A percentile compares a stretch with the other conserved stretches of the same genome.
Conservation (phyloP, 2,329 filamentous ascomycete genomes). For the Pestalotiopsis sp. region DNA sequence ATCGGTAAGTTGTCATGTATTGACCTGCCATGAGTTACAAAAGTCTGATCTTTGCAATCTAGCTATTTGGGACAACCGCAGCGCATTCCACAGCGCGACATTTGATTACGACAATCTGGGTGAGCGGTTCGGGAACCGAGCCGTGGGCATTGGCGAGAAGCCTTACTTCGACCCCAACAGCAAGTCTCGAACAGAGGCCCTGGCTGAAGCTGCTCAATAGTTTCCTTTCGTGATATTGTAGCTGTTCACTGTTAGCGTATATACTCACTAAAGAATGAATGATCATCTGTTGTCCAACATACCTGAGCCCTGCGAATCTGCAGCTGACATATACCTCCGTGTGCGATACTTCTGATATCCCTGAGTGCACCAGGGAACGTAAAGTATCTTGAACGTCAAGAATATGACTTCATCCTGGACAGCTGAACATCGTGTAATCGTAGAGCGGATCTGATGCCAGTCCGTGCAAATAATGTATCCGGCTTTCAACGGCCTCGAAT, state of each 20-base stretch:
- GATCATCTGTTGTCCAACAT: not conserved
- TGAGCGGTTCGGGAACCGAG: slow-evolving; percentile 49
- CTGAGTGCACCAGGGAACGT: too few species aligned
- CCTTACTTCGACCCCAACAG: slow-evolving; percentile 55
- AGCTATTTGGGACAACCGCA: slow-evolving; percentile 64
- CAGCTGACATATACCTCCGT: not conserved
- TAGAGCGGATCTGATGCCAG: too few species aligned
- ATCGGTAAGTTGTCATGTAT: slow-evolving; percentile 29
- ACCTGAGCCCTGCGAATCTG: not conserved
- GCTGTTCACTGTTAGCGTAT: not conserved
- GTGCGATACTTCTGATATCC: not conserved
- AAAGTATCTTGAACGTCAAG: too few species aligned
- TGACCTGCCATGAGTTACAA: not conserved
- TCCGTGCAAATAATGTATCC: too few species aligned
- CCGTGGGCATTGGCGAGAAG: slow-evolving; percentile 55
- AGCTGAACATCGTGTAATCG: too few species aligned
- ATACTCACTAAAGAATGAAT: not conserved
- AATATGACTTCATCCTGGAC: too few species aligned
- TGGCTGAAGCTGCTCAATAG: slow-evolving; percentile 6
- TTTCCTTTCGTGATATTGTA: not conserved
- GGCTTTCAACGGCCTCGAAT: too few species aligned
- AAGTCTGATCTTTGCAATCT: not conserved
- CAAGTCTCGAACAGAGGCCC: slow-evolving; percentile 34
- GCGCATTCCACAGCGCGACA: slow-evolving; percentile 58
- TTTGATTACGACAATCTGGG: slow-evolving; percentile 56